Evolutionary conservation across 306 rosid species (phyloP).

Genomic region (Crataegus laevigata): DNA sequence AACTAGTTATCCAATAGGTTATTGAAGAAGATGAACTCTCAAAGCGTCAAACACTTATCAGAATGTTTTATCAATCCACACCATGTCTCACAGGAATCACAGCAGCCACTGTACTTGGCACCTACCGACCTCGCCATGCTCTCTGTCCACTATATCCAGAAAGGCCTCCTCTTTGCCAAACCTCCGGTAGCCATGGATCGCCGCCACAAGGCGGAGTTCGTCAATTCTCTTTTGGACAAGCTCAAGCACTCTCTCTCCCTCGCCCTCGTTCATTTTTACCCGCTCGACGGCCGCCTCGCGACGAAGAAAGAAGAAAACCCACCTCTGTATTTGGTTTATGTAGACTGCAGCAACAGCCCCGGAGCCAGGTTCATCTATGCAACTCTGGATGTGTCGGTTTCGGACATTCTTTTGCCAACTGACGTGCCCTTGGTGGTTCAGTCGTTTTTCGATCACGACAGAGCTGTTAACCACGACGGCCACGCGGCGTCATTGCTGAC

Average conservation of each 20-base stretch:
- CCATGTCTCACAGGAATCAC: conserved; percentile 11
- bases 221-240: conserved; percentile 11
- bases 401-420: conserved; percentile 43
- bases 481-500: conserved; percentile 46
- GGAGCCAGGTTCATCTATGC: conserved; percentile 56
- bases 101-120: conserved; percentile 26
- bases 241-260: conserved; percentile 50
- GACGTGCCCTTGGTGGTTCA: conserved; percentile 46
- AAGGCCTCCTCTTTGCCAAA: conserved; percentile 59
- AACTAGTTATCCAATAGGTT: neutral
- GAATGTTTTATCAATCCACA: conserved; percentile 27
- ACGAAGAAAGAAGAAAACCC: conserved; percentile 26
- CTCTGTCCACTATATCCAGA: conserved; percentile 47
- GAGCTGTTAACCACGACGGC: conserved; percentile 50
- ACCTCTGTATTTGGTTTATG: conserved; percentile 23
- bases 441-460: conserved; percentile 51
- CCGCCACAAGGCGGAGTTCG: conserved; percentile 3
- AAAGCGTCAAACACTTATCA: conserved; percentile 12
- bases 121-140: conserved; percentile 43
- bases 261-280: conserved; percentile 53
- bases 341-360: conserved; percentile 29
- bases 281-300: conserved; percentile 45
- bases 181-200: conserved; percentile 9
- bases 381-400: conserved; percentile 26
- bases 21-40: neutral